Percentiles rank a stretch among this genome's conserved stretches.
phyloP scores from a whole-genome alignment of 106 monocot species.

The Platanthera guangdongensis region DNA sequence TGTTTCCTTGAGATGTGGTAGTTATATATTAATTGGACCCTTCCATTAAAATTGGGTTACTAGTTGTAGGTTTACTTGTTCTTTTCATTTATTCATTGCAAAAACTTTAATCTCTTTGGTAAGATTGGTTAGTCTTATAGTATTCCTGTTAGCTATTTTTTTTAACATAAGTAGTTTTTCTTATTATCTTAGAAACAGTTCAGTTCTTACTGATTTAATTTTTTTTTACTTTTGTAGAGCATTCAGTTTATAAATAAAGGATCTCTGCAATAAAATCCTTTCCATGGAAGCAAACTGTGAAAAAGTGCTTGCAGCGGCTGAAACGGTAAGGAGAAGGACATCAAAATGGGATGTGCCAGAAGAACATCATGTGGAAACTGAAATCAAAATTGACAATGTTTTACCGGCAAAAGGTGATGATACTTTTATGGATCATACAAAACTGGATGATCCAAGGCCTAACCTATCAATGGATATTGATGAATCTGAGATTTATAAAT shows the following conservation, averaged over 20 bases:
- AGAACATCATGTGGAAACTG: conserved; percentile 14
- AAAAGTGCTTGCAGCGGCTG: conserved; percentile 19
- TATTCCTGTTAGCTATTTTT: background rate
- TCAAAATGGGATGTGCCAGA: conserved; percentile 41
- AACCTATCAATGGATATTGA: background rate
- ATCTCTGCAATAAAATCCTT: background rate
- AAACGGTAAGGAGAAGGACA: conserved; percentile 23
- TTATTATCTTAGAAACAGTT: background rate
- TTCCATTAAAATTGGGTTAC: background rate
- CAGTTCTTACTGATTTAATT: background rate
- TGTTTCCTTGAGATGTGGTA: background rate
- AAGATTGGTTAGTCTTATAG: background rate
- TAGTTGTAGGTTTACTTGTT: background rate
- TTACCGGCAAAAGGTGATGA: conserved; percentile 12
- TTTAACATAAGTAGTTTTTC: background rate
- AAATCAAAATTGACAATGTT: conserved; percentile 9
- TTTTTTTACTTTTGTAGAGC: conserved; percentile 12
- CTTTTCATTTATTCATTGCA: background rate
- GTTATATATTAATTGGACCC: background rate
- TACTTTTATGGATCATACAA: background rate
- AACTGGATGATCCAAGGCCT: conserved; percentile 6
- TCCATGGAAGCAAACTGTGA: background rate
- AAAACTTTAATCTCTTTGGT: background rate
- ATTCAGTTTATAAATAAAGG: background rate
- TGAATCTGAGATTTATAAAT: conserved; percentile 1